Base-by-base conservation (phyloP, 2,329 filamentous ascomycete genomes). In the Ophiosphaerella narmari region DNA sequence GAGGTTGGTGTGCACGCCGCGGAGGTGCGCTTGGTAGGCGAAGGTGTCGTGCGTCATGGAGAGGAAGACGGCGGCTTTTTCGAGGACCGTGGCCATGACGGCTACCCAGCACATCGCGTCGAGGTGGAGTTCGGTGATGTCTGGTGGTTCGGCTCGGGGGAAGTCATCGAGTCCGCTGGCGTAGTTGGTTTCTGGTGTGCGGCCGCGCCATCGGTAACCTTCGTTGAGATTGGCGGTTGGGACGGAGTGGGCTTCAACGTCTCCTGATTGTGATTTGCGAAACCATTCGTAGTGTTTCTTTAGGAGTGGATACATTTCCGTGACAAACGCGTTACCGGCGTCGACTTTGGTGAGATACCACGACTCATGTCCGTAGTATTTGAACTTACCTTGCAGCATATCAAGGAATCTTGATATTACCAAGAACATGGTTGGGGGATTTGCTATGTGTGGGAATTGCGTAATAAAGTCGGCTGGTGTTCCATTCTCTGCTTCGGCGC, bases 131-230 rank as follows among this genome's bases (percentile, higher is more conserved):
- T 97, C 93, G 62, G 89, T 91, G 0, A 91, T 90, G 70, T 96
- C 91, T 16, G 93, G 93, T 5, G 93, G 91, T 71, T 94, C 90
- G 7, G 91, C 82, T 33, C 93, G 89, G 37, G 93, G 93, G 69
- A 96, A 97, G 75, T 97, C 93, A 65, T 97, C 93, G 2, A 97
- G 82, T 1, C 93, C 93, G 49, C 90, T 96, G 9, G 93, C 94
- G 40, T 96, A 79, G 55, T 93, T 87, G 68, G 96, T 91, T 38
- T 85, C 83, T 35, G 88, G 83, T 11, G 88, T 91, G 44, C 93
- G 88, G 50, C 93, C 93, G 52, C 91, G 86, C 93, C 93, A 97
- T 60, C 93, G 83, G 75, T 96, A 97, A 1, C 83, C 92, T 75
- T 97, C 92, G 65, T 88, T 91, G 6, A 64, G 56, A 7, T 63